Evolutionary conservation across 2,329 filamentous ascomycete species (phyloP).

Genomic region (Diplodia intermedia): DNA sequence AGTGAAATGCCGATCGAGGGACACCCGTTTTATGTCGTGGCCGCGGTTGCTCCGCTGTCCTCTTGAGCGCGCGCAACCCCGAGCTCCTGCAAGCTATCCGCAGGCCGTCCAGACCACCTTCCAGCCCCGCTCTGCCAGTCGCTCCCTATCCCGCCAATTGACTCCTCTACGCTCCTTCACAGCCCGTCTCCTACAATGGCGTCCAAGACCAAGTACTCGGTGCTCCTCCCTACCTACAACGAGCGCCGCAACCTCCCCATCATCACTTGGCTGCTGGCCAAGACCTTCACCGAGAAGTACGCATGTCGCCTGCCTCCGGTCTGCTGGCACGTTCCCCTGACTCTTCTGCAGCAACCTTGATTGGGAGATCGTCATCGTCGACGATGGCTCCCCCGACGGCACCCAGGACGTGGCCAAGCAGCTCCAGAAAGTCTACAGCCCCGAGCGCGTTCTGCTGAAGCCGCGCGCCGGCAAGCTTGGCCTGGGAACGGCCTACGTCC

Average conservation of each 20-base stretch:
- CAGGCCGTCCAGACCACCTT: background rate
- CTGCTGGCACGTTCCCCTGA: slow-evolving; percentile 63
- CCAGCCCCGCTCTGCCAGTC: slow-evolving; percentile 20
- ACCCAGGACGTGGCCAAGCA: slow-evolving; percentile 90
- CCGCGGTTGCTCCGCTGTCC: background rate
- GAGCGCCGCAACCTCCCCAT: slow-evolving; percentile 97
- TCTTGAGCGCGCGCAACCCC: slow-evolving; percentile 12
- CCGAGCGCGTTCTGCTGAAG: slow-evolving; percentile 80
- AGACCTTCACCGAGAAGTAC: slow-evolving; percentile 88
- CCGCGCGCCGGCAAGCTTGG: slow-evolving; percentile 93
- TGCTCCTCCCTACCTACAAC: slow-evolving; percentile 98
- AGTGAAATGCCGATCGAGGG: slow-evolving; percentile 26
- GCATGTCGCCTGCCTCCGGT: slow-evolving; percentile 39
- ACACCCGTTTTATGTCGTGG: background rate
- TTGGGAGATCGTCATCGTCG: slow-evolving; percentile 97
- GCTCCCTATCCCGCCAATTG: slow-evolving; percentile 29
- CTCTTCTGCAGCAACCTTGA: slow-evolving; percentile 75
- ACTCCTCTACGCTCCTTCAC: slow-evolving; percentile 17
- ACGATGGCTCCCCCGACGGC: slow-evolving; percentile 96
- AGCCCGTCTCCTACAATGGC: slow-evolving; percentile 21
- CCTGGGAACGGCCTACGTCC: slow-evolving; percentile 95
- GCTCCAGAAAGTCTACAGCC: slow-evolving; percentile 81
- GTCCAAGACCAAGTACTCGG: slow-evolving; percentile 75
- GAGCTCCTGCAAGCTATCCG: slow-evolving; percentile 24
- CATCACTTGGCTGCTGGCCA: slow-evolving; percentile 91